Base-by-base conservation (phyloP, 2,329 filamentous ascomycete genomes). In the Trichophyton benhamiae region DNA sequence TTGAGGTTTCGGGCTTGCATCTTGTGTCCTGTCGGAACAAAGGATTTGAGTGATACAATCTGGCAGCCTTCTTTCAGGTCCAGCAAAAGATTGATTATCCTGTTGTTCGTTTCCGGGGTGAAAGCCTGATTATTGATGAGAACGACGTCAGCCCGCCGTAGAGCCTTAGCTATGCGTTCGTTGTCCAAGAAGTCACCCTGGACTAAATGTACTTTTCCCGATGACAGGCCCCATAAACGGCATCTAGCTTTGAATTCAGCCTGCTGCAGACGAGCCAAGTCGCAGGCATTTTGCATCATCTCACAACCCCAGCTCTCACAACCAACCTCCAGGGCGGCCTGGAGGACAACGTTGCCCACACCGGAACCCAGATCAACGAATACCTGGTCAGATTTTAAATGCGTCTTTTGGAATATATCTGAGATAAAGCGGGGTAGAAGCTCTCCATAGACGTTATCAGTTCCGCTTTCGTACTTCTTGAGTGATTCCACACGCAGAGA, bases 81-180 rank as follows among this genome's bases (percentile, higher is more conserved):
- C 63, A 99, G 78, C 70, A 99, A 97, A 78, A 95, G 89, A 68
- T 89, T 85, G 66, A 92, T 84, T 53, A 99, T 79, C 64, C 85
- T 83, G 70, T 89, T 87, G 75, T 97, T 99, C 61, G 96, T 82
- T 67, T 87, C 82, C 13, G 91, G 87, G 4, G 87, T 91, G 75
- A 99, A 99, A 1, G 91, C 94, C 75, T 97, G 91, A 76, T 99
- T 99, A 78, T 99, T 99, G 68, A 97, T 92, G 27, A 99, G 82
- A 17, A 99, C 84, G n/a, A 97, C 91, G 71, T 99, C 94, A 1
- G 94, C 92, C 60, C 86, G 84, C 72, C 87, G 87, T 58, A 99
- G 80, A 6, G 86, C 86, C 25, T 84, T 81, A 63, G 86, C 80
- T 57, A 96, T 89, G 62, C 80, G 79, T 15, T 81, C 72, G 66